phyloP scores from a whole-genome alignment of 495 filamentous ascomycete species.

The Hypoxylon fuscum region DNA sequence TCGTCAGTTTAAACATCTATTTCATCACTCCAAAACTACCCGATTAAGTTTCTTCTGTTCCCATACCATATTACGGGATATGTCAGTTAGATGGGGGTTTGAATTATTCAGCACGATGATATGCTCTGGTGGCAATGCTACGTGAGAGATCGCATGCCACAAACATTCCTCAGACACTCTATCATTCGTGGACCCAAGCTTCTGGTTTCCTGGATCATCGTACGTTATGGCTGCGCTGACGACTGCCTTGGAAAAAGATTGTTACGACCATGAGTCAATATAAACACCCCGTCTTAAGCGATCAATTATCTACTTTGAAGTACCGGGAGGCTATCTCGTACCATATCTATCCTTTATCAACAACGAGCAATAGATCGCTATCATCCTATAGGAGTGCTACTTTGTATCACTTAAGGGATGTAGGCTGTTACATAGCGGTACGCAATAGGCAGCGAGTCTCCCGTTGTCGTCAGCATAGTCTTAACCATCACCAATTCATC shows the following conservation, averaged over 20 bases:
- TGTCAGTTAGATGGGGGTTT: neutral
- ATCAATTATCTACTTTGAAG: too few relatives aligned
- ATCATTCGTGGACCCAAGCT: slow-evolving; percentile 6
- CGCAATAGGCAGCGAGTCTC: neutral
- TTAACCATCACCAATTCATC: too few relatives aligned
- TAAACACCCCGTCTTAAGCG: too few relatives aligned
- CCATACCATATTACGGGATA: neutral
- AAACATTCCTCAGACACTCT: neutral
- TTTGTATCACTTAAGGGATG: too few relatives aligned
- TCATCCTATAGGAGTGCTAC: neutral
- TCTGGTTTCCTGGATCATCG: neutral
- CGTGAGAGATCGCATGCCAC: slow-evolving; percentile 1
- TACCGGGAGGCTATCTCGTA: too few relatives aligned
- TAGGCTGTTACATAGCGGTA: neutral
- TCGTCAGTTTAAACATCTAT: neutral
- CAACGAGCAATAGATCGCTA: neutral
- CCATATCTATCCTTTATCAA: neutral
- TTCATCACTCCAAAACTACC: neutral
- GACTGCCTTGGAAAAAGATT: neutral
- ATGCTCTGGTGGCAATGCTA: neutral
- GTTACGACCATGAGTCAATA: neutral
- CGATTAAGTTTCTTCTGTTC: neutral
- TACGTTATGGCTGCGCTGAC: neutral
- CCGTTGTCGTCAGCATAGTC: neutral
- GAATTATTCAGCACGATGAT: neutral